Evolutionary conservation across 768 basidiomycete genomes (phyloP), one percentile per base, ranked within the genome.

Genomic region (Naematelia aurantialba): DNA sequence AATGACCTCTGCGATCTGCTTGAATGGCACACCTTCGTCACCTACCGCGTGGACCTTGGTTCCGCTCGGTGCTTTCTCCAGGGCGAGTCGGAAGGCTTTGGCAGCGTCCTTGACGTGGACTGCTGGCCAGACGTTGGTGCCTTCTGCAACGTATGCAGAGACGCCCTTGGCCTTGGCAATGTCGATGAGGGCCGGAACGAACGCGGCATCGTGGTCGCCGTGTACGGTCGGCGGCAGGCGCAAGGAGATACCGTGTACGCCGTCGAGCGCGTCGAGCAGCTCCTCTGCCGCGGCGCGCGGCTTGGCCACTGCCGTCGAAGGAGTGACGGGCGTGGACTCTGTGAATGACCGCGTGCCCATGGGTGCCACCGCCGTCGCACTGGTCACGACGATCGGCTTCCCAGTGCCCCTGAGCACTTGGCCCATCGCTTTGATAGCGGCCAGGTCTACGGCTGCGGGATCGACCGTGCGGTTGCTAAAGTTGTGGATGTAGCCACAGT

Each of bases 21-120:
- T 27, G n/a, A 59, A 31, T 13, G 55, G 30, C 13, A 68, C 51
- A 13, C 25, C 51, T 21, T 58, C 46, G n/a, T n/a, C n/a, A 29
- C 24, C 63, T 27, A 58, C 47, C 4, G 45, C 62, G 44, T 72
- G 70, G 17, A 60, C 52, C n/a, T 27, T 46, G 19, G 39, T 13
- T 0, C 60, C 65, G 3, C 48, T 44, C 0, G 51, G 26, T 3
- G 26, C 58, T n/a, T 63, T 62, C 47, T 72, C 72, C 46, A 73
- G 44, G 0, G 69, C 69, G 5, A 69, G 56, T 26, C 65, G 56
- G 51, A 60, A 73, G 1, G 69, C 34, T 1, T 5, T 44, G 0
- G 68, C 71, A 3, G 65, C 69, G 53, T 75, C 73, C 21, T 60
- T 30, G 45, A 62, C 60, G 57, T 71, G 62, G 3, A 67, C 64